phyloP scores from a whole-genome alignment of 441 rosid species.

The Jatropha multifida region DNA sequence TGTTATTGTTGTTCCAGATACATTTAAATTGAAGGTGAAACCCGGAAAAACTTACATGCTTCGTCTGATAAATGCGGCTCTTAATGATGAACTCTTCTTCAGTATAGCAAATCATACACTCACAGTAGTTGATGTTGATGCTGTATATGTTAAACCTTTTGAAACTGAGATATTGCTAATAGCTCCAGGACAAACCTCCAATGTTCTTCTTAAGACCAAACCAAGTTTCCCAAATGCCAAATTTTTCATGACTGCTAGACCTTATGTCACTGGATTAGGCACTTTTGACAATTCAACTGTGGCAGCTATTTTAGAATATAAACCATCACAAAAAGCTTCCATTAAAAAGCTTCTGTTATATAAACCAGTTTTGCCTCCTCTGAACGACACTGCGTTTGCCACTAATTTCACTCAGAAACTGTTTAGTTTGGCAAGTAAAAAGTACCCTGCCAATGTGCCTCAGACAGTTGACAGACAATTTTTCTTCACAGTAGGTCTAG shows the following conservation, averaged over 20 bases:
- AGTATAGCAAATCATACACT: slow-evolving; percentile 69
- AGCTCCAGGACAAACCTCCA: slow-evolving; percentile 72
- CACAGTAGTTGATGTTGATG: slow-evolving; percentile 65
- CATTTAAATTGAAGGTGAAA: slow-evolving; percentile 71
- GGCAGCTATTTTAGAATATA: slow-evolving; percentile 65
- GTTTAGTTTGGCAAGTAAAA: slow-evolving; percentile 48
- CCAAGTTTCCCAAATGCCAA: slow-evolving; percentile 52
- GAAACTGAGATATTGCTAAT: slow-evolving; percentile 52
- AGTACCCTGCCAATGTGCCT: slow-evolving; percentile 73
- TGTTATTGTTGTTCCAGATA: slow-evolving; percentile 34
- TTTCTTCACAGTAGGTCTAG: slow-evolving; percentile 69
- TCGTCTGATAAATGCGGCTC: slow-evolving; percentile 70
- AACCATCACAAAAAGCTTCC: slow-evolving; percentile 25
- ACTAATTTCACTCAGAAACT: slow-evolving; percentile 48
- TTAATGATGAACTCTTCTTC: slow-evolving; percentile 83
- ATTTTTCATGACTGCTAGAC: slow-evolving; percentile 65
- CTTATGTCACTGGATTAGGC: slow-evolving; percentile 66
- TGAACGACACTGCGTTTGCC: slow-evolving; percentile 60
- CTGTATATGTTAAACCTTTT: slow-evolving; percentile 68
- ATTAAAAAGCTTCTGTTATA: slow-evolving; percentile 41
- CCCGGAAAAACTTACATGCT: slow-evolving; percentile 64
- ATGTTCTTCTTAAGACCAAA: slow-evolving; percentile 65
- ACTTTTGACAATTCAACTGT: slow-evolving; percentile 78
- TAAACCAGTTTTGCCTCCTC: slow-evolving; percentile 55
- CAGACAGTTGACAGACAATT: slow-evolving; percentile 46